phyloP scores from a whole-genome alignment of 805 yeast genomes.

The Yamadazyma sp. region DNA sequence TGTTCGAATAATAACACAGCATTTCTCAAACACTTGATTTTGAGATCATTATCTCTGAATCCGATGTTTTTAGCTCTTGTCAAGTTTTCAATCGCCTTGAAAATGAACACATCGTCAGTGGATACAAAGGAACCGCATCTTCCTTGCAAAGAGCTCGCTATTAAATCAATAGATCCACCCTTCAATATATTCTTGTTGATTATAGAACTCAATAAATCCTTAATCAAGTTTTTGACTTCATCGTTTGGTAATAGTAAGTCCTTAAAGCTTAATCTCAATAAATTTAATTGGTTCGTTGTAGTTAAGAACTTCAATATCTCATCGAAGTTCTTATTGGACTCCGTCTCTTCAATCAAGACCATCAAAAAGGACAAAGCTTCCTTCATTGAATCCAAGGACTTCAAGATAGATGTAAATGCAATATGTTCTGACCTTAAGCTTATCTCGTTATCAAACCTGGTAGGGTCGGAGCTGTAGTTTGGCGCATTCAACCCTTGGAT shows the following conservation, averaged over 20 bases:
- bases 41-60: slow-evolving; percentile 65
- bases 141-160: slow-evolving; percentile 84
- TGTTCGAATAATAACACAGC: slow-evolving; percentile 77
- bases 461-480: slow-evolving; percentile 49
- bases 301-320: slow-evolving; percentile 72
- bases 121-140: slow-evolving; percentile 95
- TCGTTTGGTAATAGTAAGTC: slow-evolving; percentile 75
- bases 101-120: slow-evolving; percentile 86
- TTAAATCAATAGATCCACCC: slow-evolving; percentile 91
- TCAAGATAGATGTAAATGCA: slow-evolving; percentile 75
- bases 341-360: slow-evolving; percentile 73
- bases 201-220: slow-evolving; percentile 84
- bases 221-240: slow-evolving; percentile 62
- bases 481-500: slow-evolving; percentile 66
- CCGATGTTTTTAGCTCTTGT: slow-evolving; percentile 82
- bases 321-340: slow-evolving; percentile 47
- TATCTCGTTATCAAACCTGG: slow-evolving; percentile 57
- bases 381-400: slow-evolving; percentile 72
- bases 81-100: slow-evolving; percentile 89
- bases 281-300: slow-evolving; percentile 62
- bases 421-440: slow-evolving; percentile 88
- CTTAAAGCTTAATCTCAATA: slow-evolving; percentile 66
- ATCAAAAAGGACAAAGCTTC: slow-evolving; percentile 89
- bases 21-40: slow-evolving; percentile 62
- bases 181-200: slow-evolving; percentile 84